Evolutionary conservation across 2,329 filamentous ascomycete genomes (phyloP), one percentile per base, ranked within the genome.

Genomic region (Elsinoe fawcettii): DNA sequence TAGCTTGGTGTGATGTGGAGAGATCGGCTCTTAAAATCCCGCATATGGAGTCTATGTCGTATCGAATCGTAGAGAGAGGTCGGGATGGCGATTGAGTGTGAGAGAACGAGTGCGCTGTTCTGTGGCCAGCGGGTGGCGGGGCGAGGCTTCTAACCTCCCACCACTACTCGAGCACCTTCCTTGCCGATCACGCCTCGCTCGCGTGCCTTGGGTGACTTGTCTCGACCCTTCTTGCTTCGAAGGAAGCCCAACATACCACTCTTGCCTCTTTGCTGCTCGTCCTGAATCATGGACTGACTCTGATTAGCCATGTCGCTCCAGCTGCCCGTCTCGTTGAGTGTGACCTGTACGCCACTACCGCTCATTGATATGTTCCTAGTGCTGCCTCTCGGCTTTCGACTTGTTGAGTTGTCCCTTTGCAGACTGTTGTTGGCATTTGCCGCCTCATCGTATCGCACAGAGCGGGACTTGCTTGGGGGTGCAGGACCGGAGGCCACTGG

Each of bases 251-350:
- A 86, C 80, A 96, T 92, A 55, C 91, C 89, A 16, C 85, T 84
- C n/a, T 84, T 82, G 62, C 80, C 74, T 59, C 80, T 75, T 8
- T 66, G 70, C 69, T 79, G 86, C 63, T 73, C 76, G 36, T 51
- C 63, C 62, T 59, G 84, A 82, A 76, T 64, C 37, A 92, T 76
- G 2, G 86, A 90, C 53, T 86, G 81, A 66, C 90, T 91, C 66
- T 91, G 87, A 59, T 91, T 86, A 51, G 90, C 89, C 69, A 96
- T 80, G 61, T 95, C 88, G 47, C 87, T 91, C 92, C 91, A 97
- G 70, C 87, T 92, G 59, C 90, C 88, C 14, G 86, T 84, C 66
- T 90, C 90, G 65, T 95, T 91, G 36, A 97, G 80, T 18, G 93
- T 91, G 65, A 96, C 88, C 71, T 95, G 90, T 57, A 96, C 84